A percentile compares a stretch with the other conserved stretches of the same genome.
phyloP scores from a whole-genome alignment of 192 early-diverging fungal genomes.

The Allomyces macrogynus region DNA sequence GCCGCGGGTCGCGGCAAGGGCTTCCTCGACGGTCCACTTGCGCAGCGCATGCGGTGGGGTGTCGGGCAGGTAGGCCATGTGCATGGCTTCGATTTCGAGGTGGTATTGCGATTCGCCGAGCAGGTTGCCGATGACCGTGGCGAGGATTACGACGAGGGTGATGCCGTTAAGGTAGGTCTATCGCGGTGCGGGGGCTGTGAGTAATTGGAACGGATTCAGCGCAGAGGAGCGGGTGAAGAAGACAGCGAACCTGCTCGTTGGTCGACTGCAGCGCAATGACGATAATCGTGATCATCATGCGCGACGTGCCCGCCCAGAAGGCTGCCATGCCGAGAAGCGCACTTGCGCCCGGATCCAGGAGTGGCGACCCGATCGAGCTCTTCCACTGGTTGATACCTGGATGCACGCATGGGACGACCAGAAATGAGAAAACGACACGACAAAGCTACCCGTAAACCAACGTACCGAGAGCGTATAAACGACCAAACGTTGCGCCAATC shows the following conservation, averaged over 20 bases:
- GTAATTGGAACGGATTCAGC: no score
- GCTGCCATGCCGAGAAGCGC: not conserved
- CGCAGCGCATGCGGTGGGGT: not conserved
- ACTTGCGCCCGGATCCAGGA: not conserved
- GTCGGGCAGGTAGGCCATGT: not conserved
- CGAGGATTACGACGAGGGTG: not conserved
- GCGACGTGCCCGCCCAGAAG: constrained; percentile 1
- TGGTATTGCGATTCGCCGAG: not conserved
- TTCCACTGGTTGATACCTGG: no score
- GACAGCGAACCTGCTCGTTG: not conserved
- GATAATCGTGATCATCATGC: not conserved
- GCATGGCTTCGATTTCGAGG: not conserved
- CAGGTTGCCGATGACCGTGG: not conserved
- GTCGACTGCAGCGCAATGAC: not conserved
- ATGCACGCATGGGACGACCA: no score
- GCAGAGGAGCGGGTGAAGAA: no score
- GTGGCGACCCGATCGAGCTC: not conserved
- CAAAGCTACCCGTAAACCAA: no score
- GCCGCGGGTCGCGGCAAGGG: not conserved
- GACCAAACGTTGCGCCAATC: not conserved
- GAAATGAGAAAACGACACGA: no score
- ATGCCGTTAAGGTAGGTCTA: not conserved
- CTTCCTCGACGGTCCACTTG: not conserved
- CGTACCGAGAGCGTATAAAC: not conserved
- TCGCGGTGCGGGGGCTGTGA: no score